Percentiles rank a stretch among this genome's conserved stretches.
Conservation (phyloP, 2,329 filamentous ascomycete genomes). For the Sclerotinia trifoliorum region DNA sequence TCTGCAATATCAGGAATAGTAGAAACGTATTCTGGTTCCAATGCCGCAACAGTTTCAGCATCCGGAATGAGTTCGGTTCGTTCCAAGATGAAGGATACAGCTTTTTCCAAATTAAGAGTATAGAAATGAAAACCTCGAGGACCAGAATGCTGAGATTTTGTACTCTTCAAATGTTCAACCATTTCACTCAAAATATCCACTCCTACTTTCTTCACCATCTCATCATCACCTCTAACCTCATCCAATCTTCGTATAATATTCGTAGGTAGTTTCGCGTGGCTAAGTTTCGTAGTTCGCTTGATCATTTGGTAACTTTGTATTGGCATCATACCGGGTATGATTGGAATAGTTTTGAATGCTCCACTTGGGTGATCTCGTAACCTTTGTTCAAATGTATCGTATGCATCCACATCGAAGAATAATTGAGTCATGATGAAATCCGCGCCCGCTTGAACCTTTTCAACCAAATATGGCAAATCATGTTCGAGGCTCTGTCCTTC, state of each 20-base stretch:
- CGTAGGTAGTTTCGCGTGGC: constrained; percentile 78
- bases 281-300: constrained; percentile 88
- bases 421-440: constrained; percentile 99
- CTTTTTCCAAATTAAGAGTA: constrained; percentile 93
- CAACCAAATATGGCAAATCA: constrained; percentile 84
- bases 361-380: constrained; percentile 80
- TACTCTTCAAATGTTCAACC: constrained; percentile 70
- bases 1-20: constrained; percentile 29
- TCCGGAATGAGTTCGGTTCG: constrained; percentile 76
- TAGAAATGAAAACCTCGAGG: constrained; percentile 94
- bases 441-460: constrained; percentile 87
- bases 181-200: constrained; percentile 84
- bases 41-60: constrained; percentile 43
- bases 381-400: constrained; percentile 72
- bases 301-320: constrained; percentile 97
- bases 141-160: constrained; percentile 54
- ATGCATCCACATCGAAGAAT: constrained; percentile 88
- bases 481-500: constrained; percentile 65
- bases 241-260: constrained; percentile 69
- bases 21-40: constrained; percentile 46
- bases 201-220: constrained; percentile 75
- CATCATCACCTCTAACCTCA: constrained; percentile 73
- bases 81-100: constrained; percentile 90
- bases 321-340: constrained; percentile 95
- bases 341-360: constrained; percentile 79